Conservation (phyloP, 23 red algal genomes). For the Gracilaria vermiculophylla region DNA sequence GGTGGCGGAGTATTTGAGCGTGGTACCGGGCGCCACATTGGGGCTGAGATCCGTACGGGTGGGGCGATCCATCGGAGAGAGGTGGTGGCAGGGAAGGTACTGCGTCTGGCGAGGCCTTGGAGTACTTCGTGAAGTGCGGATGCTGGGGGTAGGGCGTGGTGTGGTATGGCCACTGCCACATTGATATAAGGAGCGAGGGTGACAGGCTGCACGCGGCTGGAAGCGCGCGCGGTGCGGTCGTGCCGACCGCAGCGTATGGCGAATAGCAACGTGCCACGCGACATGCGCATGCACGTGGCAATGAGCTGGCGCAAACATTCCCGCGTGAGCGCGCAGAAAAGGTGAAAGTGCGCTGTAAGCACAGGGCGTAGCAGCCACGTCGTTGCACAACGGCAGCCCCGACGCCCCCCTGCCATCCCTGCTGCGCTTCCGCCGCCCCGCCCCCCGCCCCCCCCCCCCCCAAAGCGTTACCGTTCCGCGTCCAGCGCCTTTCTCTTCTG, state of each 20-base stretch:
- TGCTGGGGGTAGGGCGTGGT: no score
- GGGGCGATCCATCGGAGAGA: not conserved
- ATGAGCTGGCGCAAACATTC: no score
- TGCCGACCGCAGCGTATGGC: not conserved
- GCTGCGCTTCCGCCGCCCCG: not conserved
- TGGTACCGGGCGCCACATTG: slow-evolving; percentile 13
- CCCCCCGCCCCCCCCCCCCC: not conserved
- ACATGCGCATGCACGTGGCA: not conserved
- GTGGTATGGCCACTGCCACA: not conserved
- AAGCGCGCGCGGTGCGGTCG: no score
- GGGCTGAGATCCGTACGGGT: not conserved
- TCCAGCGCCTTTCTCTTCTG: slow-evolving; percentile 3
- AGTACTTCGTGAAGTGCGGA: no score
- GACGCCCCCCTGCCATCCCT: not conserved
- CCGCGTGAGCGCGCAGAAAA: no score
- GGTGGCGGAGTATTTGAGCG: slow-evolving; percentile 58
- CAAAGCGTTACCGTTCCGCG: not conserved
- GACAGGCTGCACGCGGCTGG: no score
- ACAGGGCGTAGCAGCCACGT: no score
- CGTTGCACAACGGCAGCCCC: not conserved
- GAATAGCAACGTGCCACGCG: not conserved
- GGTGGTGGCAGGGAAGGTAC: not conserved
- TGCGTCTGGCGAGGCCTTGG: no score
- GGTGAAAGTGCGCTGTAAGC: no score
- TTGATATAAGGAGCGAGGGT: no score